Conservation (phyloP, 1,139 yeast genomes). For the Torulaspora pretoriensis region DNA sequence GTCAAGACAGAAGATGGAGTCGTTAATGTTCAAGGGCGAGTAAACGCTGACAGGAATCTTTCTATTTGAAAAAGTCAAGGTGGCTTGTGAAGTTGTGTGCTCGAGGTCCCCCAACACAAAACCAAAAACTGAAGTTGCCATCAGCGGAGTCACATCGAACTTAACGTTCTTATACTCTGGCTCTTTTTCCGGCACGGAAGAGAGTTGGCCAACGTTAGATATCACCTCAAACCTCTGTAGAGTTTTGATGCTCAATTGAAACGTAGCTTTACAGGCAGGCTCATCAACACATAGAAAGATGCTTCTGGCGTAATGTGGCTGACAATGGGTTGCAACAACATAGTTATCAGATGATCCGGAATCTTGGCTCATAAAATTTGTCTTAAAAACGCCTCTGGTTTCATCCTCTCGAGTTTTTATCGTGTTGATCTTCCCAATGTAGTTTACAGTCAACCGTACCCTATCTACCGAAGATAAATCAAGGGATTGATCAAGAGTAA, state of each 20-base stretch:
- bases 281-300: slow-evolving; percentile 69
- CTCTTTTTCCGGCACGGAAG: slow-evolving; percentile 23
- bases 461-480: slow-evolving; percentile 1
- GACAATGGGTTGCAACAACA: slow-evolving; percentile 64
- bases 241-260: slow-evolving; percentile 47
- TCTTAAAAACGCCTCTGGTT: slow-evolving; percentile 65
- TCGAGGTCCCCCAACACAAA: slow-evolving; percentile 65
- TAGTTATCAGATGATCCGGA: slow-evolving; percentile 47
- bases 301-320: slow-evolving; percentile 57
- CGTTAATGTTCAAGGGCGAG: slow-evolving; percentile 47
- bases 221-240: slow-evolving; percentile 45
- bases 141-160: slow-evolving; percentile 53
- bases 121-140: slow-evolving; percentile 60
- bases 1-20: slow-evolving; percentile 46
- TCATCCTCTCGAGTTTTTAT: slow-evolving; percentile 52
- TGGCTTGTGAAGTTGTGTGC: slow-evolving; percentile 40
- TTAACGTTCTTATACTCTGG: slow-evolving; percentile 37
- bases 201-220: slow-evolving; percentile 41
- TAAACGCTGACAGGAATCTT: slow-evolving; percentile 48
- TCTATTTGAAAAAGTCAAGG: slow-evolving; percentile 20
- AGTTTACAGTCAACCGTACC: slow-evolving; percentile 30
- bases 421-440: slow-evolving; percentile 54
- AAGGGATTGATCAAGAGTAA: slow-evolving; percentile 4
- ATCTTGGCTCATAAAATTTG: slow-evolving; percentile 52
- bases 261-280: slow-evolving; percentile 48